Conservation (phyloP, 1,284 basidiomycete genomes). For the Apiotrichum brassicae region DNA sequence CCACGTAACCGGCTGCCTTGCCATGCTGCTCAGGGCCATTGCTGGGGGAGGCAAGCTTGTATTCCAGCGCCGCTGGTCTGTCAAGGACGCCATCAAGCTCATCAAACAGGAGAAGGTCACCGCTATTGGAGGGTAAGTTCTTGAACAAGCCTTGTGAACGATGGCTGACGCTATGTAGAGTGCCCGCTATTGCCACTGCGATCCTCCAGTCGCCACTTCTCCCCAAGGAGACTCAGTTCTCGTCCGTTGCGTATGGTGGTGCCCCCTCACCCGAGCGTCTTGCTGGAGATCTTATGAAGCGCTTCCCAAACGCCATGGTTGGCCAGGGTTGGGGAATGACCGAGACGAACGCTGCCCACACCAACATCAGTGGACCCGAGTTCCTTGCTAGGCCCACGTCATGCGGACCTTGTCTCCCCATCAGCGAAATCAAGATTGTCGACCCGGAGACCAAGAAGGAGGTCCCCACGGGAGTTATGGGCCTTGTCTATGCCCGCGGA, state of each 20-base stretch:
- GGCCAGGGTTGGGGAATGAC: slow-evolving; percentile 40
- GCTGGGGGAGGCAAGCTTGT: slow-evolving; percentile 35
- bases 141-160: too few relatives aligned
- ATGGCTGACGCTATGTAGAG: slow-evolving; percentile 9
- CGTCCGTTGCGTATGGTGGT: slow-evolving; percentile 40
- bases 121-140: slow-evolving; percentile 25
- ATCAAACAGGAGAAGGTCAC: slow-evolving; percentile 32
- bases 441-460: slow-evolving; percentile 24
- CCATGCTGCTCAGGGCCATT: slow-evolving; percentile 33
- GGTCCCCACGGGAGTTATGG: slow-evolving; percentile 24
- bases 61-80: slow-evolving; percentile 32
- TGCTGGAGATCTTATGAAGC: slow-evolving; percentile 25
- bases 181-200: slow-evolving; percentile 35
- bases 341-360: slow-evolving; percentile 39
- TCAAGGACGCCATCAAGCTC: slow-evolving; percentile 27
- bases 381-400: slow-evolving; percentile 21
- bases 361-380: slow-evolving; percentile 33
- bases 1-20: slow-evolving; percentile 43
- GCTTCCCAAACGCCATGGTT: slow-evolving; percentile 29
- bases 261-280: slow-evolving; percentile 35
- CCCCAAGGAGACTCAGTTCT: slow-evolving; percentile 22
- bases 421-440: slow-evolving; percentile 33
- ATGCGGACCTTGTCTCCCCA: slow-evolving; percentile 32
- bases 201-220: slow-evolving; percentile 32
- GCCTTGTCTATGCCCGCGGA: slow-evolving; percentile 32